Base-by-base conservation (phyloP, 345 rosid genomes). In the Syzygium jambos region DNA sequence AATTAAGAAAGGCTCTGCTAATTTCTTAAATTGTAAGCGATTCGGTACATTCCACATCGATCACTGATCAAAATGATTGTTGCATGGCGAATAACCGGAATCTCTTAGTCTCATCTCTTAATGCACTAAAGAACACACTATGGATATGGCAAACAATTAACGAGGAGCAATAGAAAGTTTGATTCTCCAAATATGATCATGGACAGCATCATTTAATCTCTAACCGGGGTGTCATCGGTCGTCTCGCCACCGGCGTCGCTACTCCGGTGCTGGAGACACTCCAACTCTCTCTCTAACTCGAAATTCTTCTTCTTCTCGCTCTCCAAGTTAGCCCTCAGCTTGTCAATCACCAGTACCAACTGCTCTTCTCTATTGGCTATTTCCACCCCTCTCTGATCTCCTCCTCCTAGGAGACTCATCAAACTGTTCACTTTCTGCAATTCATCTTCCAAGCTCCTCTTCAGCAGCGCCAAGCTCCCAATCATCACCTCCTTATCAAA, bases 381-480 rank as follows among this genome's bases (percentile, higher is more conserved):
- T 29, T 57, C 65, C 63, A 52, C 85, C 10, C 85, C 85, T 46
- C 85, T 73, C 29, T 57, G 82, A 49, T 85, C 84, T 57, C 65
- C 89, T 86, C 92, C 97, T 49, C 97, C 97, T 55, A 94, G 87
- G 57, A 92, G 34, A 15, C 89, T 91, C 12, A 96, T 94, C 89
- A 95, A 87, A 61, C 91, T 86, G 15, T 86, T 63, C 25, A 95
- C 95, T 49, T 89, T 89, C 22, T 91, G 92, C 86, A 93, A 90
- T 88, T 96, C 97, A 86, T 93, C 95, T 77, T 96, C 97, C 90
- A 97, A 93, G 88, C 98, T 95, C 84, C 59, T 90, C 91, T 89
- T 91, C 90, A 97, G 86, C 85, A 86, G 84, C 87, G 87, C 85
- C 87, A 95, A 61, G 14, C 94, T 91, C 52, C 90, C 93, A 87